Base-by-base conservation (phyloP, 306 rosid genomes). In the Rosa multiflora region DNA sequence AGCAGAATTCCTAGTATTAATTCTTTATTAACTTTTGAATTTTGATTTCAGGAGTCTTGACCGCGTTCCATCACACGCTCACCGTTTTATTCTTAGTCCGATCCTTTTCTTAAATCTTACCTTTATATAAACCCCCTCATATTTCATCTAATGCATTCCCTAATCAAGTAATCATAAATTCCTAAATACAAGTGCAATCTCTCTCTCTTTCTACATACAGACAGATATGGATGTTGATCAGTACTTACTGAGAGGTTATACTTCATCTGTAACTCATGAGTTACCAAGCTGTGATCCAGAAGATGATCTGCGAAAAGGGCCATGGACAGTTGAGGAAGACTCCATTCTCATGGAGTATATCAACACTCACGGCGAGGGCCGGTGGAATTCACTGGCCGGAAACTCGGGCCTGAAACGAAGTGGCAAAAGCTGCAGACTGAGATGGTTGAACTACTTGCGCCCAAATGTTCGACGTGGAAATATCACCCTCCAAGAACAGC, bases 381-480 rank as follows among this genome's bases (percentile, higher is more conserved):
- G 87, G 21, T 86, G 89, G 89, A 86, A 86, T 78, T 72, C 85
- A 7, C 81, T 83, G 23, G 85, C 87, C 44, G 74, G 77, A 48
- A 83, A 62, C 67, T 74, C 89, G 78, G 87, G 89, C 14, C 80
- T 86, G 58, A 86, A 86, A 59, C 55, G 89, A 74, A 83, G 77
- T 10, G 89, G 89, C 2, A 86, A 86, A 72, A 86, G 89, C 73
- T 86, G 89, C 76, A 76, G 87, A 64, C 44, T 86, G 81, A 83
- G 89, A 83, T 86, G 89, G 89, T 55, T 86, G 39, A 86, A 86
- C 78, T 86, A 86, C 75, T 81, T 86, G 83, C 70, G 86, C 32
- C 89, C 89, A 15, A 81, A 73, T 20, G 85, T 86, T 44, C 61
- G 83, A 70, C 75, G 87, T 47, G 89, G 89, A 44, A 83, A 81